Conservation (phyloP, 2,329 filamentous ascomycete species). For the Ophiostoma australiae region DNA sequence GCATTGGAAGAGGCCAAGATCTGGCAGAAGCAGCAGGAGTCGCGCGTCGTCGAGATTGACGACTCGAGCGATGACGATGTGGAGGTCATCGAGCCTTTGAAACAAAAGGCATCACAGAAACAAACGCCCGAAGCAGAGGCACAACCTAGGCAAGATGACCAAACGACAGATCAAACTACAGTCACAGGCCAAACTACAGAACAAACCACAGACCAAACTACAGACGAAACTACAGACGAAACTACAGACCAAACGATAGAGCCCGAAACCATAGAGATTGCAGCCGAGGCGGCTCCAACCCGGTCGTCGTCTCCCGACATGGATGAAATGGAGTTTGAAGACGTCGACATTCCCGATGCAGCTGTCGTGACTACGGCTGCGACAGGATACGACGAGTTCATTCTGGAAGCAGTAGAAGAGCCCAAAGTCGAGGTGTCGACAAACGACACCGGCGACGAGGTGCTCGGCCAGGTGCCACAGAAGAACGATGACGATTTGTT, state of each 20-base stretch:
- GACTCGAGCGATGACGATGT: slow-evolving; percentile 56
- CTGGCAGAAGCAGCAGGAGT: slow-evolving; percentile 38
- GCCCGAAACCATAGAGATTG: background rate
- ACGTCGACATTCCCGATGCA: slow-evolving; percentile 31
- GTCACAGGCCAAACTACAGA: no score
- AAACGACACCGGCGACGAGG: background rate
- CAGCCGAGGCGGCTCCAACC: background rate
- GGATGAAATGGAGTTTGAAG: slow-evolving; percentile 37
- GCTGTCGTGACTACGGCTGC: background rate
- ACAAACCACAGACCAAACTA: no score
- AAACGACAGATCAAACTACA: no score
- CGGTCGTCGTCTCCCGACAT: slow-evolving; percentile 31
- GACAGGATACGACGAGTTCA: slow-evolving; percentile 2
- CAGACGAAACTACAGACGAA: no score
- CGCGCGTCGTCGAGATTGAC: slow-evolving; percentile 52
- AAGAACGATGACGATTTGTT: slow-evolving; percentile 29
- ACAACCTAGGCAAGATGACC: background rate
- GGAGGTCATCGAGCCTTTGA: slow-evolving; percentile 48
- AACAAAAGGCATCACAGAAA: background rate
- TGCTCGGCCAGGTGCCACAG: background rate
- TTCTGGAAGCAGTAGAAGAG: background rate
- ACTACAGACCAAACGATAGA: background rate
- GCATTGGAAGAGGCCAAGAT: slow-evolving; percentile 52
- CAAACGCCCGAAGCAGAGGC: background rate
- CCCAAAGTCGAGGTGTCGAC: background rate